A percentile compares a stretch with the other conserved stretches of the same genome.
Conservation (phyloP, 2,329 filamentous ascomycete genomes). For the Raffaelea ambrosiae region DNA sequence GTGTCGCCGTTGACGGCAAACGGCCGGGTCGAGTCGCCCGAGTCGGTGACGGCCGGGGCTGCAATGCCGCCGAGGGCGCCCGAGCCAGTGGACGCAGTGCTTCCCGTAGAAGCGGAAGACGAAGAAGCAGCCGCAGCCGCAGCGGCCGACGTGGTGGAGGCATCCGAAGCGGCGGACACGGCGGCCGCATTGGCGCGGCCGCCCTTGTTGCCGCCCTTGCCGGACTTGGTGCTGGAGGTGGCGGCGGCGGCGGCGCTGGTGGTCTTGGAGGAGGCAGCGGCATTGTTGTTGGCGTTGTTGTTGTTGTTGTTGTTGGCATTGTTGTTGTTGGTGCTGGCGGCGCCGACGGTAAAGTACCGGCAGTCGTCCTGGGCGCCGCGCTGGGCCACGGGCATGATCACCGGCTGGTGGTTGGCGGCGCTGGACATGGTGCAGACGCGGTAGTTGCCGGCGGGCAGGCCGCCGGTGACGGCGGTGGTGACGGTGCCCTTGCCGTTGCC, state of each 20-base stretch:
- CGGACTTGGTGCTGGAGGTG: constrained; percentile 13
- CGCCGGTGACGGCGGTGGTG: constrained; percentile 43
- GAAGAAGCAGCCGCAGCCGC: constrained; percentile 3
- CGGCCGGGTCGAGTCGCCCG: constrained; percentile 39
- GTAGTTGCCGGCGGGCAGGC: constrained; percentile 55
- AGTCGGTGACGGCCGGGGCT: constrained; percentile 40
- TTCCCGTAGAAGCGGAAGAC: background rate
- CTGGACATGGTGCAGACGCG: constrained; percentile 56
- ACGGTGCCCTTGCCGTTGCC: constrained; percentile 48
- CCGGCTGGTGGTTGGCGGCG: constrained; percentile 58
- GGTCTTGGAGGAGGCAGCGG: background rate
- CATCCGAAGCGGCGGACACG: constrained; percentile 8
- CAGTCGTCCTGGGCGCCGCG: constrained; percentile 61
- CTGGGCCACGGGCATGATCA: constrained; percentile 58
- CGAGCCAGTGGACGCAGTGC: background rate
- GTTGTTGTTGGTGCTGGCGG: constrained; percentile 11
- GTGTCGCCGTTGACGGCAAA: constrained; percentile 49
- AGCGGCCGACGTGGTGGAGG: background rate
- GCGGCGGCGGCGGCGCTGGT: constrained; percentile 11
- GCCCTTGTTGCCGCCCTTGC: constrained; percentile 12
- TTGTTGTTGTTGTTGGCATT: constrained; percentile 13
- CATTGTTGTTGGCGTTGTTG: background rate
- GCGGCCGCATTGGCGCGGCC: constrained; percentile 12
- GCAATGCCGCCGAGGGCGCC: constrained; percentile 40
- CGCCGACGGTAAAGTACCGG: constrained; percentile 46